Base-by-base conservation (phyloP, 2,329 filamentous ascomycete genomes). In the Beauveria sp. region DNA sequence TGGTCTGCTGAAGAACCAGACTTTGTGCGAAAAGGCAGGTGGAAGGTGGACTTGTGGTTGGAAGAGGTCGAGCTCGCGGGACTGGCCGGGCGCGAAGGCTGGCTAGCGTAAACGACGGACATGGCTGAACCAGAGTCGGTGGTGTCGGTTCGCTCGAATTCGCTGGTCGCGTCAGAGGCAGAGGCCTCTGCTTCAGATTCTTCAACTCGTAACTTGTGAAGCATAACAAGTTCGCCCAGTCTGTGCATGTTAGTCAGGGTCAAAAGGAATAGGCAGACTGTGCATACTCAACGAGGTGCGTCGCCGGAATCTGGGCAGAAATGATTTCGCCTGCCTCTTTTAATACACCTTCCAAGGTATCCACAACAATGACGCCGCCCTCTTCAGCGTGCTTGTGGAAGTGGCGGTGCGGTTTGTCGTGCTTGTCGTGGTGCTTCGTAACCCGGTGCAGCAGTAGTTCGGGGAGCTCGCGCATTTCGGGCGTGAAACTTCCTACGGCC, bases 251-350 rank as follows among this genome's bases (percentile, higher is more conserved):
- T 59, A 69, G 66, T n/a, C 34, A 12, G 28, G 26, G 1, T 49
- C 26, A 18, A n/a, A 18, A 20, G 1, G 20, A 2, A 10, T 9
- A 58, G 26, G 46, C 24, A 14, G 28, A 26, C 6, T 24, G 22
- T 6, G 77, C 81, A 73, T 70, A 85, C 83, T 97, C 93, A 0
- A 96, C 90, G 3, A 97, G 81, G 67, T 96, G 88, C 51, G 86
- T 81, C 0, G 90, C 86, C 24, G 80, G 79, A 30, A 97, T 77
- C 0, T 86, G 86, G 0, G 91, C 90, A 66, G 91, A 85, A 10
- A 96, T 88, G 53, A 98, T 79, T 76, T 98, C 93, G 0, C 93
- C 93, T 0, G 93, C 89, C 70, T 96, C 91, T 67, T 87, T 86
- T 49, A 96, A 72, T 51, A 88, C 92, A 0, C 89, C 90, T 30